Evolutionary conservation across 2,329 filamentous ascomycete genomes (phyloP), one percentile per base, ranked within the genome.

Genomic region (Aureobasidium sp.): DNA sequence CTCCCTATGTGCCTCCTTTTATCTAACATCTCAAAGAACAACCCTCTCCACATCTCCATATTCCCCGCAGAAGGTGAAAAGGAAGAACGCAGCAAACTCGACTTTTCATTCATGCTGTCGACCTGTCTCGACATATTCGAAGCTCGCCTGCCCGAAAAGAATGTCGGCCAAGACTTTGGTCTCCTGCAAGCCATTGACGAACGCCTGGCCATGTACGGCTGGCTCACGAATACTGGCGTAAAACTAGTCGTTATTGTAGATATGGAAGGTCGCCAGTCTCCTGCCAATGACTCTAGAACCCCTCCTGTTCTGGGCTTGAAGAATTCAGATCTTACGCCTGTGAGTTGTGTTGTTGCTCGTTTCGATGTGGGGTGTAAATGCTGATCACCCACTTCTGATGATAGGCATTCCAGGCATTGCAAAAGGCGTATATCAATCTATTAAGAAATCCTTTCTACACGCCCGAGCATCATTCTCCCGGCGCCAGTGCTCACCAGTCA

Each of bases 391-490:
- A 2, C 9, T 1, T 58, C 60, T 61, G 61, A 20, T 41, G 7
- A 31, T 17, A 88, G 86, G 85, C 94, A 29, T 99, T 99, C 72
- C 85, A 88, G 72, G 91, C 92, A 31, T 84, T 99, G 76, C 94
- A 97, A 77, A 87, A 84, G n/a, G 91, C 93, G 34, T 99, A 97
- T 70, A 89, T 97, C 63, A 81, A 85, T 65, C 78, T 99, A 57
- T 78, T 97, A 67, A 88, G 96, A 75, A 97, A 99, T 71, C 93
- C 93, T 0, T 99, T 99, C 76, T 97, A 92, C 74, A 86, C 88
- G 51, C 93, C 93, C 11, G 91, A 97, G 71, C 89, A 93, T 69
- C 87, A 92, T 73, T 83, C 83, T 65, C 88, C 88, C 53, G 83
- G 78, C 51, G 78, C 79, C 55, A 76, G 77, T 51, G 75, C 75